These are phyloP conservation scores for Pythium utonaiense DNA, from an alignment of 352 stramenopile species.

Conservation along the genomic window DNA sequence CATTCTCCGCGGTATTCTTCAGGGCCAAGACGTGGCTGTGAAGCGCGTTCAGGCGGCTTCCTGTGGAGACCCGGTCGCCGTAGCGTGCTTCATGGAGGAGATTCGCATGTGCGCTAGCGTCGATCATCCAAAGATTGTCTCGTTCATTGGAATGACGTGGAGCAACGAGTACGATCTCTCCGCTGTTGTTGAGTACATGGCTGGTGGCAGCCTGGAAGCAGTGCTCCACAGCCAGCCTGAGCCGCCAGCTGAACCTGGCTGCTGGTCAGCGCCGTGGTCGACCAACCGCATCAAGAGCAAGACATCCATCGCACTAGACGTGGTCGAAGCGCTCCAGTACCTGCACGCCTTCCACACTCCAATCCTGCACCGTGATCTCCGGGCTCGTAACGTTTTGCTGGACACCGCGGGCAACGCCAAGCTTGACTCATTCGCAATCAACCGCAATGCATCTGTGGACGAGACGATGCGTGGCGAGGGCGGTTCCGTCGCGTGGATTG, in stretches of 20 bases:
- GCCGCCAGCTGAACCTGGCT: not conserved
- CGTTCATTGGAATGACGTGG: not conserved
- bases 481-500: slow-evolving; percentile 11
- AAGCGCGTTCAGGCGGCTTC: slow-evolving; percentile 13
- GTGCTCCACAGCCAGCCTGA: not conserved
- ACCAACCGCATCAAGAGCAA: slow-evolving; percentile 1
- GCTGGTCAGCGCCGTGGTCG: not conserved
- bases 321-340: slow-evolving; percentile 14
- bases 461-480: slow-evolving; percentile 21
- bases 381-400: slow-evolving; percentile 17
- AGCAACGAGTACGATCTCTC: not conserved
- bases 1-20: not conserved
- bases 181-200: not conserved
- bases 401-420: not conserved
- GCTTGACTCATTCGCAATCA: slow-evolving; percentile 11
- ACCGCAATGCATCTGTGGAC: not conserved
- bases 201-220: not conserved
- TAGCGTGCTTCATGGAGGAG: slow-evolving; percentile 26
- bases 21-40: not conserved
- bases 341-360: slow-evolving; percentile 13
- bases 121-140: not conserved
- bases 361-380: slow-evolving; percentile 13
- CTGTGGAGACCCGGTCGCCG: slow-evolving; percentile 7
- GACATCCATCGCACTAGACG: slow-evolving; percentile 5
- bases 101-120: slow-evolving; percentile 3